A percentile compares a stretch with the other conserved stretches of the same genome.
Conservation (phyloP, 768 basidiomycete species). For the Saitozyma sp. region DNA sequence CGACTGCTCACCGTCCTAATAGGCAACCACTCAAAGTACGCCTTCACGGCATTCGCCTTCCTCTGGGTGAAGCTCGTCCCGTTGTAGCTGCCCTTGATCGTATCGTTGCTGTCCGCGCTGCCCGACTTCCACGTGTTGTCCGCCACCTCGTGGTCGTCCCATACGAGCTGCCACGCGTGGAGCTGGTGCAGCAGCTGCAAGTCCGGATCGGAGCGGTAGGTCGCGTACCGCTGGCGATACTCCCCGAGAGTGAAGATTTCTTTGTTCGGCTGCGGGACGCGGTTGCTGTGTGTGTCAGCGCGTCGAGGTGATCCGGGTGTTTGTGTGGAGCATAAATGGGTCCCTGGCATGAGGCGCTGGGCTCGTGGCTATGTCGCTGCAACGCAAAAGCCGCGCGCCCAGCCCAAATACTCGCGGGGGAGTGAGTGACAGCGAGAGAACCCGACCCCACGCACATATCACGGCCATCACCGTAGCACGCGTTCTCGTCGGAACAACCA, state of each 20-base stretch:
- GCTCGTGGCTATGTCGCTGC: no score
- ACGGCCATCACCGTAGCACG: constrained; percentile 52
- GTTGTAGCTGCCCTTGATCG: constrained; percentile 58
- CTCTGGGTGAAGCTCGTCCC: constrained; percentile 64
- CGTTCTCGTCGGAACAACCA: constrained; percentile 18
- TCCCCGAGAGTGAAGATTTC: constrained; percentile 63
- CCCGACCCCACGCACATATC: constrained; percentile 49
- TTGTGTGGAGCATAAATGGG: no score
- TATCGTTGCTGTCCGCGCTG: constrained; percentile 62
- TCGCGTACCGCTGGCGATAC: constrained; percentile 45
- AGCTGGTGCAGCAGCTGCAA: constrained; percentile 59
- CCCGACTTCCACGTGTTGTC: constrained; percentile 64
- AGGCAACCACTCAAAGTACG: constrained; percentile 58
- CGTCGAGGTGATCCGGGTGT: not conserved
- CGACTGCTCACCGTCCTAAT: constrained; percentile 47
- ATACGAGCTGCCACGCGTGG: constrained; percentile 62
- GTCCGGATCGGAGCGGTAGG: constrained; percentile 61
- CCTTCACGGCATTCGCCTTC: constrained; percentile 58
- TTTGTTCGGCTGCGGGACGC: constrained; percentile 57
- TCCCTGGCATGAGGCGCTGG: no score
- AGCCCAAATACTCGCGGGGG: no score
- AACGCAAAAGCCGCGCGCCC: no score
- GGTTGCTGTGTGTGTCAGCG: constrained; percentile 44
- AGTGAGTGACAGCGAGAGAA: no score
- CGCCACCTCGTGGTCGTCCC: constrained; percentile 55